Evolutionary conservation across 768 basidiomycete species (phyloP).

Genomic region (Sutorius australiensis): DNA sequence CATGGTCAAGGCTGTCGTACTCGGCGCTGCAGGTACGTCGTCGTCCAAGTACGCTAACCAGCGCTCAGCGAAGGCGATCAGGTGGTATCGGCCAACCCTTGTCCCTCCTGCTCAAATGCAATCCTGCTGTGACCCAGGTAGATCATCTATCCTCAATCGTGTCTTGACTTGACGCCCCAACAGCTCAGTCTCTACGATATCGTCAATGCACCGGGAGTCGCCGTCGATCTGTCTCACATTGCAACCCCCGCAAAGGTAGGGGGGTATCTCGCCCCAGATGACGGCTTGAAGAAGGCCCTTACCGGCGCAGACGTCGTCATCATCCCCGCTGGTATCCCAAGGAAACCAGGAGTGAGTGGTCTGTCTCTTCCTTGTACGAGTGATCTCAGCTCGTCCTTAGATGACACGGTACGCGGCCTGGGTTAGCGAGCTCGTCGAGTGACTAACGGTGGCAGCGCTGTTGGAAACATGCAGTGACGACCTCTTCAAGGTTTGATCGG

Average conservation of each 20-base stretch:
- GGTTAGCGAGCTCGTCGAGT: background rate
- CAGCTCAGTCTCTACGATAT: slow-evolving; percentile 93
- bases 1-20: slow-evolving; percentile 79
- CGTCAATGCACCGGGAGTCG: slow-evolving; percentile 96
- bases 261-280: slow-evolving; percentile 76
- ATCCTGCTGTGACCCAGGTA: slow-evolving; percentile 77
- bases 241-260: slow-evolving; percentile 80
- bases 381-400: slow-evolving; percentile 24
- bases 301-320: slow-evolving; percentile 86
- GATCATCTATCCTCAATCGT: slow-evolving; percentile 2
- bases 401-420: slow-evolving; percentile 45
- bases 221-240: slow-evolving; percentile 92
- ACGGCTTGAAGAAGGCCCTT: slow-evolving; percentile 79
- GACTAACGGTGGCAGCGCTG: slow-evolving; percentile 7
- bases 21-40: slow-evolving; percentile 83
- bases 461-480: slow-evolving; percentile 62
- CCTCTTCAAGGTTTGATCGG: slow-evolving; percentile 75
- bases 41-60: background rate
- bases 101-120: slow-evolving; percentile 85
- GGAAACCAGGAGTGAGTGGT: slow-evolving; percentile 83
- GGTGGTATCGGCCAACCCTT: slow-evolving; percentile 98
- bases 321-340: slow-evolving; percentile 94
- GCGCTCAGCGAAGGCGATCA: slow-evolving; percentile 27
- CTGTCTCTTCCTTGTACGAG: background rate
- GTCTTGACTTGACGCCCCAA: background rate